These are phyloP conservation scores for Prunus padus DNA, from an alignment of 306 rosid species.

Conservation along the genomic window DNA sequence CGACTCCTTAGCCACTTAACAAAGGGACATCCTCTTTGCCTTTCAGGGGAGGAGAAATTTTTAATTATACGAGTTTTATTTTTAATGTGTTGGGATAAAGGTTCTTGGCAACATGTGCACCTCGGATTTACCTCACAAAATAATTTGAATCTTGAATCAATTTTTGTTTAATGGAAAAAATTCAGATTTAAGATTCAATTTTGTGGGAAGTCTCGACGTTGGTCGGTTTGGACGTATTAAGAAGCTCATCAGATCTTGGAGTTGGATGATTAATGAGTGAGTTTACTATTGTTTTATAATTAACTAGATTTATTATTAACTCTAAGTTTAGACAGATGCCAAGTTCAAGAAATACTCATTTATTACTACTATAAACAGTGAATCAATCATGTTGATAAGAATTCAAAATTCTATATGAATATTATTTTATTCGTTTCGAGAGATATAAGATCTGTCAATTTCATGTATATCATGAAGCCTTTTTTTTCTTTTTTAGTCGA, in stretches of 20 bases:
- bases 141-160: background rate
- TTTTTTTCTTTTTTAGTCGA: no score
- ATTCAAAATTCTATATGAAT: no score
- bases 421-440: no score
- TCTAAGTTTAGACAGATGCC: background rate
- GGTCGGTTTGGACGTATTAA: slow-evolving; percentile 25
- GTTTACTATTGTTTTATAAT: background rate
- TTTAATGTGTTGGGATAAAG: slow-evolving; percentile 26
- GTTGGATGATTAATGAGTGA: no score
- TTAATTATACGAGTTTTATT: background rate
- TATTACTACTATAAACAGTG: background rate
- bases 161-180: background rate
- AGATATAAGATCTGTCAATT: no score
- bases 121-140: background rate
- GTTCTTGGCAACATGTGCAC: slow-evolving; percentile 30
- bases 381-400: background rate
- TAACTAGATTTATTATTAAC: background rate
- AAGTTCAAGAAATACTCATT: background rate
- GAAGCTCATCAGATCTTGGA: background rate
- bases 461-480: no score
- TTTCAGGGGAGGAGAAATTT: background rate
- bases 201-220: slow-evolving; percentile 12
- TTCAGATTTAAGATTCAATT: background rate
- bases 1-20: slow-evolving; percentile 17
- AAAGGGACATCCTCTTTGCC: slow-evolving; percentile 5